Evolutionary conservation across 2,329 filamentous ascomycete genomes (phyloP).

Genomic region (Hypoxylon sp.): DNA sequence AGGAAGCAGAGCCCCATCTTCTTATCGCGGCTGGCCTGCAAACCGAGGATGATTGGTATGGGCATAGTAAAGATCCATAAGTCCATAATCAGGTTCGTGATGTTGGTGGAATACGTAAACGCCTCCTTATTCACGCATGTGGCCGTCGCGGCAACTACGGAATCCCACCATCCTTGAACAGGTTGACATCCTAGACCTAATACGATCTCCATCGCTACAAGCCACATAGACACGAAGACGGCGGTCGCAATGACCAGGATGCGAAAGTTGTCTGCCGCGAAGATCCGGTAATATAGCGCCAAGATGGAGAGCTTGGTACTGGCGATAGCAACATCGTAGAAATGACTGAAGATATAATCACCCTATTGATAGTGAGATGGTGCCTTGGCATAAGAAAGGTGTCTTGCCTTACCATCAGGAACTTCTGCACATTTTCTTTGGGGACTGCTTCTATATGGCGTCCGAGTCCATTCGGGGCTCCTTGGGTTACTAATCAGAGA

Average conservation of each 20-base stretch:
- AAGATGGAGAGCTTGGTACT: conserved; percentile 51
- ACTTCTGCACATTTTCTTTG: conserved; percentile 32
- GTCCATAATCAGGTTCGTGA: conserved; percentile 49
- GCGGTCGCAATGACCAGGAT: conserved; percentile 36
- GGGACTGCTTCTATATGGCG: conserved; percentile 47
- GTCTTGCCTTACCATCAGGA: conserved; percentile 43
- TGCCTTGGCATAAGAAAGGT: background rate
- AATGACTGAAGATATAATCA: conserved; percentile 52
- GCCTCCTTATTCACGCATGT: conserved; percentile 47
- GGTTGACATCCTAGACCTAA: conserved; percentile 48
- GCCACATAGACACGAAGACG: conserved; percentile 45
- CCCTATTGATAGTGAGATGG: conserved; percentile 41
- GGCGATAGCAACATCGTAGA: conserved; percentile 50
- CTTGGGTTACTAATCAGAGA: conserved; percentile 39
- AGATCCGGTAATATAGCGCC: conserved; percentile 51
- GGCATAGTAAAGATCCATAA: conserved; percentile 52
- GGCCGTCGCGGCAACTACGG: conserved; percentile 29
- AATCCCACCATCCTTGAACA: conserved; percentile 49
- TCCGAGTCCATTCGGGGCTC: conserved; percentile 47
- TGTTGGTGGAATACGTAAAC: conserved; percentile 51
- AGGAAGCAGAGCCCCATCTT: conserved; percentile 47
- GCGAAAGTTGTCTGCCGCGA: conserved; percentile 42
- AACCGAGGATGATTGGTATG: conserved; percentile 47
- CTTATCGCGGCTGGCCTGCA: conserved; percentile 43
- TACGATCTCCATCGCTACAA: conserved; percentile 48